These are phyloP conservation scores for Liquidambar formosana DNA, from an alignment of 164 flowering plant species.

Conservation along the genomic window DNA sequence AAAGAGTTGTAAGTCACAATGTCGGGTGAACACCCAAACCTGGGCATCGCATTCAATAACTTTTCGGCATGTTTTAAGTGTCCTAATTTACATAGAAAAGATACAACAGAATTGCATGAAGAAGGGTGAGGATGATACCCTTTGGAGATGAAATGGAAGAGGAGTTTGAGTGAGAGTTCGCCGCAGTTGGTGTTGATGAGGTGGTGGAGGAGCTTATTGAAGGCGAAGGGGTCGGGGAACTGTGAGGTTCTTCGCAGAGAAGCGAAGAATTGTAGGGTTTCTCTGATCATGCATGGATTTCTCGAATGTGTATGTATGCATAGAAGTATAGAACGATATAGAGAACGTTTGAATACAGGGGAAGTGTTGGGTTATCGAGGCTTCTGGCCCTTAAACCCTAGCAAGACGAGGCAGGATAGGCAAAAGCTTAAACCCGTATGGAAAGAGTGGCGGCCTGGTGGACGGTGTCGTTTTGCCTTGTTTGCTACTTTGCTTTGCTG, in stretches of 20 bases:
- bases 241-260: conserved; percentile 7
- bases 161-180: conserved; percentile 34
- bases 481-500: no score
- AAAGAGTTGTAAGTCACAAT: conserved; percentile 28
- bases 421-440: no score
- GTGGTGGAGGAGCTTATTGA: conserved; percentile 35
- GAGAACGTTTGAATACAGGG: no score
- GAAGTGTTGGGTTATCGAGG: no score
- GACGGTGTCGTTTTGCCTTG: no score
- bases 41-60: conserved; percentile 21
- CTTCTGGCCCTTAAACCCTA: no score
- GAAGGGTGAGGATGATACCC: conserved; percentile 38
- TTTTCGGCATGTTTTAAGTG: conserved; percentile 19
- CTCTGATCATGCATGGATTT: conserved; percentile 24
- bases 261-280: conserved; percentile 13
- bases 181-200: conserved; percentile 28
- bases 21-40: conserved; percentile 25
- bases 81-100: conserved; percentile 26
- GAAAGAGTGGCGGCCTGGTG: no score
- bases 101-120: conserved; percentile 34
- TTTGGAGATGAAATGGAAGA: conserved; percentile 27
- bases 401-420: no score
- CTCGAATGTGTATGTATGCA: no score
- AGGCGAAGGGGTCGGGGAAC: conserved; percentile 17
- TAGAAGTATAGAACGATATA: no score